phyloP scores from a whole-genome alignment of 2,329 filamentous ascomycete species.

The Monilinia aucupariae region DNA sequence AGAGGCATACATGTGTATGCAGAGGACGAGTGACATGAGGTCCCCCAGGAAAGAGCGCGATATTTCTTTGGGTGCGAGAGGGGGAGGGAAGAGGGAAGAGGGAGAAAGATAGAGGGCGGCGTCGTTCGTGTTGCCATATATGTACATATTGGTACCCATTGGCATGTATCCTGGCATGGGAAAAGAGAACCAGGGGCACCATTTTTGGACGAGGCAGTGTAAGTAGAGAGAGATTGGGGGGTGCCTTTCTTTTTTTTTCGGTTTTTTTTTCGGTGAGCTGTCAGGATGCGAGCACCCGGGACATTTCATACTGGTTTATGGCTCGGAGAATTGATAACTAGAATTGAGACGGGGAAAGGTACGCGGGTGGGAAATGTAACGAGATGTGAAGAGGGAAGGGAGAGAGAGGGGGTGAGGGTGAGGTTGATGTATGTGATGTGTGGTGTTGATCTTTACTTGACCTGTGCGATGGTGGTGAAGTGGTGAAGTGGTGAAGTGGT shows the following conservation, averaged over 20 bases:
- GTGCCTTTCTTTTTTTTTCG: neutral
- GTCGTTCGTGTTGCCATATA: constrained; percentile 14
- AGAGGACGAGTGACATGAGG: neutral
- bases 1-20: neutral
- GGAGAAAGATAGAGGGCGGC: neutral
- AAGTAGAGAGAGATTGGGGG: neutral
- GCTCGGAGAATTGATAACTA: constrained; percentile 15
- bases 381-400: neutral
- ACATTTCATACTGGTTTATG: neutral
- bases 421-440: neutral
- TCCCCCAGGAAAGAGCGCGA: neutral
- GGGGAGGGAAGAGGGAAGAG: too few species aligned
- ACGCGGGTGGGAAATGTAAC: neutral
- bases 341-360: constrained; percentile 13
- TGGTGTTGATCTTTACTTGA: constrained; percentile 15
- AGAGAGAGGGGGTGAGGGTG: neutral
- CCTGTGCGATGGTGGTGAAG: constrained; percentile 7
- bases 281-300: constrained; percentile 13
- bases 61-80: constrained; percentile 5
- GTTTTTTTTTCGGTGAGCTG: constrained; percentile 13
- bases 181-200: neutral
- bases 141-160: neutral
- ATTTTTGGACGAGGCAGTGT: neutral
- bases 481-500: too few species aligned
- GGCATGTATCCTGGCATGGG: neutral